Base-by-base conservation (phyloP, 352 stramenopile genomes). In the Blastocystis sp. region DNA sequence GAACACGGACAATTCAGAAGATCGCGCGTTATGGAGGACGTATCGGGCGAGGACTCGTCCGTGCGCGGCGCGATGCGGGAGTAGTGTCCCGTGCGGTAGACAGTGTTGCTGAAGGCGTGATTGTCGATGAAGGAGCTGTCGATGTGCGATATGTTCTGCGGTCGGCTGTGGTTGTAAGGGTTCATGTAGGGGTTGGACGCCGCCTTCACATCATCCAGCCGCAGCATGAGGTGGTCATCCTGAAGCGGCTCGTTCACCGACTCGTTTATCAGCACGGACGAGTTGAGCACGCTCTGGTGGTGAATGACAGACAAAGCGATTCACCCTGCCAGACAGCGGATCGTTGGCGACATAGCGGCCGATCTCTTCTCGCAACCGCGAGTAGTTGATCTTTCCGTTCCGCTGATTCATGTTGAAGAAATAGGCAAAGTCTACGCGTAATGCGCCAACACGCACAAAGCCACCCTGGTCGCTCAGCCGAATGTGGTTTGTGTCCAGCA, bases 151-250 rank as follows among this genome's bases (percentile, higher is more conserved):
- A 84, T 52, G 48, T 84, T 69, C 56, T 84, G 74, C 53, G 45
- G 74, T 38, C 74, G 19, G 10, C 34, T 67, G 40, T 84, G 74
- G 34, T 62, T 84, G 74, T 84, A 84, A 2, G 74, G 23, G 38
- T 84, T 84, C 74, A 84, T 84, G 60, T 69, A 56, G 10, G 52
- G 56, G 60, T 84, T 84, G 10, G 66, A 76, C 66, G 41, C 17
- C 23, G 66, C 52, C 52, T n/a, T 9, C 9, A 76, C 10, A 4
- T 76, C 66, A 28, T 45, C 40, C 11, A 76, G 66, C 2, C 66
- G 66, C 7, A 76, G 21, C 66, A 76, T 76, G 28, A 76, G 14
- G 21, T 45, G 66, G 52, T 76, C 66, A 14, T 76, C 41, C 40
- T 76, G 34, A 28, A 60, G 21, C 28, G 66, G 38, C 23, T 56